Conservation (phyloP, 129 eudicot species). For the Calendula officinalis region DNA sequence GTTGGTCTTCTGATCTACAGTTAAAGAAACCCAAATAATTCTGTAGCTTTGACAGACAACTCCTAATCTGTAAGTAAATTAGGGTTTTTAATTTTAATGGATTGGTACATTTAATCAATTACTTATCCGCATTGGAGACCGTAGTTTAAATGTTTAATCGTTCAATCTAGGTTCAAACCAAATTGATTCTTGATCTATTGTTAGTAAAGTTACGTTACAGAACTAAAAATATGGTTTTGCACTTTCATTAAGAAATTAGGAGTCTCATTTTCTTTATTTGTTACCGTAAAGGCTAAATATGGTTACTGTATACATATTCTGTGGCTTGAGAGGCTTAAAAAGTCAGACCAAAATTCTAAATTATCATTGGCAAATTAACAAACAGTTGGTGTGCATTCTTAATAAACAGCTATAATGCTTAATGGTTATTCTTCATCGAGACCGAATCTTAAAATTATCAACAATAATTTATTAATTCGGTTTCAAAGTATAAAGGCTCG, state of each 20-base stretch:
- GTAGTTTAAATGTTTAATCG: no score
- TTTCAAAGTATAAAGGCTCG: no score
- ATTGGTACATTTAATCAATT: neutral
- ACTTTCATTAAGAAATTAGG: neutral
- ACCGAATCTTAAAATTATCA: neutral
- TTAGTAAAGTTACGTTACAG: no score
- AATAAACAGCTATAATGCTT: neutral
- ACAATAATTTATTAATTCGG: no score
- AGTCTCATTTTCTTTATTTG: no score
- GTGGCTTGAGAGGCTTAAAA: neutral
- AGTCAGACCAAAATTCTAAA: no score
- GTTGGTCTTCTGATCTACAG: no score
- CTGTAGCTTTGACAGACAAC: neutral
- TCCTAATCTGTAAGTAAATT: neutral
- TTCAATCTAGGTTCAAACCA: no score
- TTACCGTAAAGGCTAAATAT: no score
- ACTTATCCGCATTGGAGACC: neutral
- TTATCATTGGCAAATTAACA: neutral
- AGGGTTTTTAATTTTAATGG: neutral
- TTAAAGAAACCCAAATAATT: no score
- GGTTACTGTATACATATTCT: neutral
- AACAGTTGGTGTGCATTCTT: constrained; percentile 6
- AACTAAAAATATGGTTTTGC: neutral
- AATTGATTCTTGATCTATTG: no score
- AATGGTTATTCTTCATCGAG: neutral